phyloP scores from a whole-genome alignment of 495 filamentous ascomycete genomes.

The Aspergillus campestris region DNA sequence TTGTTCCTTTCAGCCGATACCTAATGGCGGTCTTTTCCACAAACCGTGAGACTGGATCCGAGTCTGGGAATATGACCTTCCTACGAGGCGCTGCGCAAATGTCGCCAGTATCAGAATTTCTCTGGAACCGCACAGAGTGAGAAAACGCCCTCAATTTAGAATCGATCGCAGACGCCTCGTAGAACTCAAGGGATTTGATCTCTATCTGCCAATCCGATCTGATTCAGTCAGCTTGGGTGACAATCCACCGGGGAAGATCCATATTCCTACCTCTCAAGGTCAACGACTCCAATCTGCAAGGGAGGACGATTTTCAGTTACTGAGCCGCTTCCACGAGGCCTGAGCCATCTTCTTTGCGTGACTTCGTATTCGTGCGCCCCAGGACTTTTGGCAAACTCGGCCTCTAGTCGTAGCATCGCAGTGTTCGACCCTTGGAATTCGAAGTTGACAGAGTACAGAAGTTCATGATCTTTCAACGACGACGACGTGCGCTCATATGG shows the following conservation, averaged over 20 bases:
- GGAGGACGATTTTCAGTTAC: conserved; percentile 12
- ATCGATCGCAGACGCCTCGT: conserved; percentile 17
- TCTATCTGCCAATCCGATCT: conserved; percentile 36
- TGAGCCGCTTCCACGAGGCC: conserved; percentile 13
- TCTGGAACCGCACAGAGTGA: conserved; percentile 15
- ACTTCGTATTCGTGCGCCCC: conserved; percentile 22
- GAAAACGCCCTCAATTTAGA: conserved; percentile 18
- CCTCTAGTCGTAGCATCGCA: conserved; percentile 28
- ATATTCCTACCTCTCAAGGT: conserved; percentile 25
- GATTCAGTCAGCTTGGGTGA: conserved; percentile 3
- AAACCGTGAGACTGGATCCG: conserved; percentile 21
- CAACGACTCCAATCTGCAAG: conserved; percentile 27
- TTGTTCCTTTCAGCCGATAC: conserved; percentile 38
- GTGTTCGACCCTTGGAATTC: conserved; percentile 26
- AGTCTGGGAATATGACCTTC: conserved; percentile 17
- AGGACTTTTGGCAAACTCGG: conserved; percentile 19
- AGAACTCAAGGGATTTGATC: conserved; percentile 27
- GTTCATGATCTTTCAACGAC: conserved; percentile 17
- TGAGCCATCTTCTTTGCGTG: conserved; percentile 27
- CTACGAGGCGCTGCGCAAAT: conserved; percentile 17
- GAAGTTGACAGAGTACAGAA: conserved; percentile 33
- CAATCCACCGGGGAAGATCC: background rate
- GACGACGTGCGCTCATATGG: conserved; percentile 29
- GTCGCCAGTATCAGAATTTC: conserved; percentile 5
- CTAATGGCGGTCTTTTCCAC: conserved; percentile 43